These are phyloP conservation scores for Mortierella antarctica DNA, from an alignment of 192 early-diverging fungal species.

Conservation along the genomic window DNA sequence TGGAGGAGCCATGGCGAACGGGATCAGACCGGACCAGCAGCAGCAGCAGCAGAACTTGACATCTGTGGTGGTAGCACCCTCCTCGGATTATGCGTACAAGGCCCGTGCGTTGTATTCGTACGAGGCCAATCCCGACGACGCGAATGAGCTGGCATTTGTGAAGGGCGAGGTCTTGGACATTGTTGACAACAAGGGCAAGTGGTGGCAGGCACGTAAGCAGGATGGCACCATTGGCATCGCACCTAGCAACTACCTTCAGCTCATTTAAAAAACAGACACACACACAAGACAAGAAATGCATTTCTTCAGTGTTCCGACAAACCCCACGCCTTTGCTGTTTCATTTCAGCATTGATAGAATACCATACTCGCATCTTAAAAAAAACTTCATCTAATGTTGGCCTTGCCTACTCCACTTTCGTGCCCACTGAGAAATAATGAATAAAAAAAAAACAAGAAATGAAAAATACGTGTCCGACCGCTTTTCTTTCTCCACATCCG, in stretches of 20 bases:
- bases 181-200: conserved; percentile 92
- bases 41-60: conserved; percentile 39
- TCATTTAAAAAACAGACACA: conserved; percentile 34
- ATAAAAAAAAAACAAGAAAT: too few relatives aligned
- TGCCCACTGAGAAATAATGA: too few relatives aligned
- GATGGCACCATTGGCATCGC: conserved; percentile 88
- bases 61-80: conserved; percentile 57
- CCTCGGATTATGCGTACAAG: conserved; percentile 65
- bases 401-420: too few relatives aligned
- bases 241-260: conserved; percentile 83
- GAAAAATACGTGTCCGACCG: too few relatives aligned
- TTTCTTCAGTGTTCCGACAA: too few relatives aligned
- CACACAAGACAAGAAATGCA: not conserved
- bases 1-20: conserved; percentile 44
- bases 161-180: conserved; percentile 92
- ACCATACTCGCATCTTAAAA: too few relatives aligned
- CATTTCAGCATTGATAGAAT: too few relatives aligned
- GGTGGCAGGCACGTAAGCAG: conserved; percentile 93
- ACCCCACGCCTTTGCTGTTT: too few relatives aligned
- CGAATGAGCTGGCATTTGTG: conserved; percentile 88
- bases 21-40: conserved; percentile 48
- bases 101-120: conserved; percentile 82
- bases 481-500: too few relatives aligned
- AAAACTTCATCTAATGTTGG: too few relatives aligned
- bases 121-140: conserved; percentile 90